A percentile compares a stretch with the other conserved stretches of the same genome.
Conservation (phyloP, 495 filamentous ascomycete genomes). For the Cryomyces minteri region DNA sequence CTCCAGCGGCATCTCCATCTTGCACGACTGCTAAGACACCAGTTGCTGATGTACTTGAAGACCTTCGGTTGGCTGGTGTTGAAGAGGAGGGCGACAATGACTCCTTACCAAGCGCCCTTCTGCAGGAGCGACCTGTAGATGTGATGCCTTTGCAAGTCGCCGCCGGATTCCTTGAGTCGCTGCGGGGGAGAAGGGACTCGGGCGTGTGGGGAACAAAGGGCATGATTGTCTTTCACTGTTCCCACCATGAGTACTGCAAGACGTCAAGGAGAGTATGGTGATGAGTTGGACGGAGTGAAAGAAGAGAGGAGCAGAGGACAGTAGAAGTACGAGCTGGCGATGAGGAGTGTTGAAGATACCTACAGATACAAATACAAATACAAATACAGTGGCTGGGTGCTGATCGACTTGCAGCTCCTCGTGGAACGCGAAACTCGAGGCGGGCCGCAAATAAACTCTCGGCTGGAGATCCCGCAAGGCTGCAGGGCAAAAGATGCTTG, state of each 20-base stretch:
- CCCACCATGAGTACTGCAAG: neutral
- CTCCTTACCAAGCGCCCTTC: conserved; percentile 23
- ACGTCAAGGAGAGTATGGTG: neutral
- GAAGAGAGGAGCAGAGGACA: no score
- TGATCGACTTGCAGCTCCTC: no score
- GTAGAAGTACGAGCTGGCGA: no score
- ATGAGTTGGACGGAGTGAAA: no score
- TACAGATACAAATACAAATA: no score
- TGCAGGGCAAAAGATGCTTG: no score
- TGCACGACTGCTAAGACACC: conserved; percentile 24
- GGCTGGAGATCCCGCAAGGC: no score
- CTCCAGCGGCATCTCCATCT: conserved; percentile 22
- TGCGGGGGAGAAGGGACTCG: conserved; percentile 55
- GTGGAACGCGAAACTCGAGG: no score
- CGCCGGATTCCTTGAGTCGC: conserved; percentile 66
- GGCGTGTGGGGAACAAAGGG: conserved; percentile 68
- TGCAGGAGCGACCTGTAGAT: conserved; percentile 55
- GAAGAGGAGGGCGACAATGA: conserved; percentile 26
- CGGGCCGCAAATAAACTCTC: no score
- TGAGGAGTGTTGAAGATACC: no score
- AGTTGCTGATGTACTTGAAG: conserved; percentile 8
- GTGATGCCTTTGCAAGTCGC: conserved; percentile 84
- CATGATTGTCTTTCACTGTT: conserved; percentile 26
- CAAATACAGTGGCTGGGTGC: no score
- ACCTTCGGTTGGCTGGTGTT: conserved; percentile 19